These are phyloP conservation scores for Pichia sp. DNA, from an alignment of 1,139 yeast species.

Conservation along the genomic window DNA sequence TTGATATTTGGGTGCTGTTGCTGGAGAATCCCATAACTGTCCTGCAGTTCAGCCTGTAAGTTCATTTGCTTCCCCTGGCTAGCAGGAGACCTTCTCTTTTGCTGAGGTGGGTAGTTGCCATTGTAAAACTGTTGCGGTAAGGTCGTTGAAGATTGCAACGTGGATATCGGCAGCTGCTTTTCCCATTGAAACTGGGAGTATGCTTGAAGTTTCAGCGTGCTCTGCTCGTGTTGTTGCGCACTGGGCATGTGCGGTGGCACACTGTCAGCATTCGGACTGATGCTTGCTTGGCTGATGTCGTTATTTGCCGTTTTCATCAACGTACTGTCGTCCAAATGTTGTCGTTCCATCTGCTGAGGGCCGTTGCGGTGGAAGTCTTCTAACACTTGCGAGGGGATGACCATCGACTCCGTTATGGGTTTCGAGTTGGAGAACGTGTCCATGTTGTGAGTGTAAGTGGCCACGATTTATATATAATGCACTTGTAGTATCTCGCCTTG, in stretches of 20 bases:
- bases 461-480: too few relatives aligned
- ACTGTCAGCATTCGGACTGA: neutral
- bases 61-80: neutral
- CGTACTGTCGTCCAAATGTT: neutral
- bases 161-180: neutral
- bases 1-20: conserved; percentile 6
- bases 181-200: neutral
- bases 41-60: neutral
- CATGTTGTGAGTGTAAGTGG: neutral
- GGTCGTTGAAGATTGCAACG: neutral
- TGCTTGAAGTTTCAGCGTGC: neutral
- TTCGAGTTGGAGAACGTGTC: neutral
- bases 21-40: conserved; percentile 1
- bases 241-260: neutral
- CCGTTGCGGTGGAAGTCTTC: neutral
- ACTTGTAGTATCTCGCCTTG: too few relatives aligned
- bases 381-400: neutral
- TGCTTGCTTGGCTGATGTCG: neutral
- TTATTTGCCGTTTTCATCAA: neutral
- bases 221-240: neutral
- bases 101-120: neutral
- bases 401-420: neutral
- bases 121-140: neutral
- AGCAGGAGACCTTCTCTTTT: neutral
- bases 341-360: neutral